Evolutionary conservation across 2,329 filamentous ascomycete genomes (phyloP).

Genomic region (Colletotrichum somersetense): DNA sequence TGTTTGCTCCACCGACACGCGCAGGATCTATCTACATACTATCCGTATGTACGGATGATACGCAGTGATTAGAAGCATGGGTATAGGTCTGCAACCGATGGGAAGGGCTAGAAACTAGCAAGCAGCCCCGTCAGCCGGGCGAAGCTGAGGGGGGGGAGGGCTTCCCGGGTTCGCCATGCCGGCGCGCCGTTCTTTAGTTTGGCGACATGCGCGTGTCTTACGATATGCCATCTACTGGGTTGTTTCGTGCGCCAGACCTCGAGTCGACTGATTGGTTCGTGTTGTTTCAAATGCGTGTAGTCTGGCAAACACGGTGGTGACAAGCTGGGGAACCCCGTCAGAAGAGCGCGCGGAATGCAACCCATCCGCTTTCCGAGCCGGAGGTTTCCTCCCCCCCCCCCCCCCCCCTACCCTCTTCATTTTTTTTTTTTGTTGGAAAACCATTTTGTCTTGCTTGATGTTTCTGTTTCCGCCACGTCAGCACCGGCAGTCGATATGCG

Average conservation of each 20-base stretch:
- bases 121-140: neutral
- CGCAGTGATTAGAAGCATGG: neutral
- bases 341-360: neutral
- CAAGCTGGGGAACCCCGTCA: neutral
- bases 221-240: neutral
- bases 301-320: neutral
- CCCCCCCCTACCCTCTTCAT: no score
- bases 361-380: no score
- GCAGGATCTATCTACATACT: neutral
- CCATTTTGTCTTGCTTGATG: neutral
- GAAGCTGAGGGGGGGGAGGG: neutral
- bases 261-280: neutral
- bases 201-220: neutral
- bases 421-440: no score
- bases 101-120: neutral
- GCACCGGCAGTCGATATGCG: neutral
- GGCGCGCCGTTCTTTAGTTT: neutral
- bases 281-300: neutral
- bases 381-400: no score
- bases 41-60: no score
- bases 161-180: neutral
- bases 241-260: neutral
- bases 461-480: constrained; percentile 1
- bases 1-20: neutral
- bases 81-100: no score